Evolutionary conservation across 495 filamentous ascomycete genomes (phyloP).

Genomic region (Penicillium cinerascens): DNA sequence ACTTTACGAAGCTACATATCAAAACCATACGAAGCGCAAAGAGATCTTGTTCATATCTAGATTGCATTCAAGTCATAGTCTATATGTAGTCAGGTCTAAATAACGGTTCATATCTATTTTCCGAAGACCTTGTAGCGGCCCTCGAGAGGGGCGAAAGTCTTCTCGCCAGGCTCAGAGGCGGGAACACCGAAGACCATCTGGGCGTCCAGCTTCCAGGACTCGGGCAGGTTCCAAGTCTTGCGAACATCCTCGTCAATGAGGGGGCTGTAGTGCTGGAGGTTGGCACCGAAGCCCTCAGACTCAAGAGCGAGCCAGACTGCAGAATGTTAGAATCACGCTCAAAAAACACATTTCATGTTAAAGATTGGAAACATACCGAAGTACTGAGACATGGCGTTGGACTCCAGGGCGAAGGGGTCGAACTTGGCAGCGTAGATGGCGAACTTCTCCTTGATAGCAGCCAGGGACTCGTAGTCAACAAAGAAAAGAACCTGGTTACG

Average conservation of each 20-base stretch:
- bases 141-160: conserved; percentile 37
- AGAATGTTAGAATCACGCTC: conserved; percentile 4
- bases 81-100: neutral
- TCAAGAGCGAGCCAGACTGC: conserved; percentile 50
- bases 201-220: conserved; percentile 45
- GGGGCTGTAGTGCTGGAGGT: conserved; percentile 56
- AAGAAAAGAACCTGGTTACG: conserved; percentile 45
- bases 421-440: conserved; percentile 48
- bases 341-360: neutral
- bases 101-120: conserved; percentile 17
- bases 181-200: conserved; percentile 51
- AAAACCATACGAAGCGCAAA: too few relatives aligned
- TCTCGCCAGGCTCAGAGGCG: conserved; percentile 31
- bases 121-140: conserved; percentile 44
- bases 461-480: conserved; percentile 41
- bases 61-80: neutral
- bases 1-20: too few relatives aligned
- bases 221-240: conserved; percentile 42
- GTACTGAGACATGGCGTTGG: conserved; percentile 52
- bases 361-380: conserved; percentile 24
- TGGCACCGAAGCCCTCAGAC: conserved; percentile 48
- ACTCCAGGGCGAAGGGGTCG: conserved; percentile 47
- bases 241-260: conserved; percentile 42
- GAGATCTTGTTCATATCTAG: neutral
- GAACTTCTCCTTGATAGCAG: conserved; percentile 41